These are phyloP conservation scores for Fusarium pseudograminearum DNA, from an alignment of 2,329 filamentous ascomycete genomes.

Conservation along the genomic window DNA sequence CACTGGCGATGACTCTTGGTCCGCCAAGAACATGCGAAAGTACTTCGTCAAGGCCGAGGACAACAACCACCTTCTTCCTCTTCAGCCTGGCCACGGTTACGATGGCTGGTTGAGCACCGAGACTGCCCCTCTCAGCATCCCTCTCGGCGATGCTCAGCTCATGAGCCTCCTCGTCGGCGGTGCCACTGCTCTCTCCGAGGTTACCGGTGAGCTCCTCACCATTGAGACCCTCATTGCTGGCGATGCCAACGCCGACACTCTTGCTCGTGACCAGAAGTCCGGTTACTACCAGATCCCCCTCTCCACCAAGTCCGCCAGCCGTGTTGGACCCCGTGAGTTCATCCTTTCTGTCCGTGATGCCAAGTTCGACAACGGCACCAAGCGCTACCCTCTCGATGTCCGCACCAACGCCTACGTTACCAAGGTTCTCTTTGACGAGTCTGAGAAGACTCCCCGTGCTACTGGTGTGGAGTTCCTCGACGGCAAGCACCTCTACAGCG, in stretches of 20 bases:
- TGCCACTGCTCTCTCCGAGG: slow-evolving; percentile 21
- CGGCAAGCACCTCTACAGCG: slow-evolving; percentile 42
- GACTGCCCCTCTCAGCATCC: slow-evolving; percentile 35
- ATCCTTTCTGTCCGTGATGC: slow-evolving; percentile 54
- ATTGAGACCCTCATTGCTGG: slow-evolving; percentile 34
- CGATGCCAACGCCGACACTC: slow-evolving; percentile 39
- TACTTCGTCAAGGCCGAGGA: slow-evolving; percentile 70
- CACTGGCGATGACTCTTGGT: slow-evolving; percentile 72
- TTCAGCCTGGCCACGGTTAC: slow-evolving; percentile 35
- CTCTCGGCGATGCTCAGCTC: slow-evolving; percentile 32
- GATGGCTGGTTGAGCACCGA: slow-evolving; percentile 41
- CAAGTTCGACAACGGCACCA: slow-evolving; percentile 32
- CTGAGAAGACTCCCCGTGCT: slow-evolving; percentile 46
- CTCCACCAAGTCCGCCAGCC: slow-evolving; percentile 61
- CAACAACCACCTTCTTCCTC: slow-evolving; percentile 58
- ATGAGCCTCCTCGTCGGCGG: slow-evolving; percentile 31
- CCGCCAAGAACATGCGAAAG: slow-evolving; percentile 68
- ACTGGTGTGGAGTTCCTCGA: slow-evolving; percentile 51
- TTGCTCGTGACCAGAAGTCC: slow-evolving; percentile 25
- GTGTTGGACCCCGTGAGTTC: slow-evolving; percentile 67
- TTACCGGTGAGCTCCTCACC: slow-evolving; percentile 28
- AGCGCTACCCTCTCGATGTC: slow-evolving; percentile 40
- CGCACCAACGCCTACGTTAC: slow-evolving; percentile 50
- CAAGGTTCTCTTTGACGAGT: slow-evolving; percentile 53
- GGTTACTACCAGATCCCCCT: slow-evolving; percentile 70